phyloP scores from a whole-genome alignment of 2,329 filamentous ascomycete genomes.

The Fusarium sacchari region DNA sequence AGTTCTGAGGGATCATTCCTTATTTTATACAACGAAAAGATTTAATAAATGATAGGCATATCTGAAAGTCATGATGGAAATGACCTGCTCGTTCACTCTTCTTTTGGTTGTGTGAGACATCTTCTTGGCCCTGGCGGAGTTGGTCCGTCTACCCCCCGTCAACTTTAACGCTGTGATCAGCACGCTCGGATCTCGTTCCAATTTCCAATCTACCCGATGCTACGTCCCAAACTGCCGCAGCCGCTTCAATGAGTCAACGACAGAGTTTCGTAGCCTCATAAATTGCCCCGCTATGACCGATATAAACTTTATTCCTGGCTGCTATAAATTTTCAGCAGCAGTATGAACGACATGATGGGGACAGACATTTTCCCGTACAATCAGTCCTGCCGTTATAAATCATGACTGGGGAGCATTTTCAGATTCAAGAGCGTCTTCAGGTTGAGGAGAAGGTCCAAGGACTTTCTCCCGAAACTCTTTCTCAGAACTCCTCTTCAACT shows the following conservation, averaged over 20 bases:
- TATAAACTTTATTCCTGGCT: not conserved
- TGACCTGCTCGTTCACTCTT: not conserved
- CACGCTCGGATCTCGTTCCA: not conserved
- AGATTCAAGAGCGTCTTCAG: not conserved
- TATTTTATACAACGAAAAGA: not conserved
- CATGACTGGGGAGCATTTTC: not conserved
- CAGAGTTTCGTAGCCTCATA: no score
- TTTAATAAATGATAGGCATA: no score
- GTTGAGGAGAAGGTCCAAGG: not conserved
- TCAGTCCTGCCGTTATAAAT: no score
- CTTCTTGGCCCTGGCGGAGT: not conserved
- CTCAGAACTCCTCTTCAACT: not conserved
- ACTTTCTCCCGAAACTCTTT: not conserved
- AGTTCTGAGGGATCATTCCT: fast-evolving
- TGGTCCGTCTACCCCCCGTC: not conserved
- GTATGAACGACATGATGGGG: not conserved
- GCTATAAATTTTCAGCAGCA: not conserved
- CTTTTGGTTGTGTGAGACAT: not conserved
- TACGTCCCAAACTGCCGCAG: not conserved
- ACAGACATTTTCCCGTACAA: fast-evolving
- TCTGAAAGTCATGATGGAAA: not conserved
- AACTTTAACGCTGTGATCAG: not conserved
- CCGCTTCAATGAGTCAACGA: not conserved
- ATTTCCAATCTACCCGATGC: not conserved
- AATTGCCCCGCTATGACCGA: not conserved